These are phyloP conservation scores for Russula sp. DNA, from an alignment of 768 basidiomycete genomes.

Conservation along the genomic window DNA sequence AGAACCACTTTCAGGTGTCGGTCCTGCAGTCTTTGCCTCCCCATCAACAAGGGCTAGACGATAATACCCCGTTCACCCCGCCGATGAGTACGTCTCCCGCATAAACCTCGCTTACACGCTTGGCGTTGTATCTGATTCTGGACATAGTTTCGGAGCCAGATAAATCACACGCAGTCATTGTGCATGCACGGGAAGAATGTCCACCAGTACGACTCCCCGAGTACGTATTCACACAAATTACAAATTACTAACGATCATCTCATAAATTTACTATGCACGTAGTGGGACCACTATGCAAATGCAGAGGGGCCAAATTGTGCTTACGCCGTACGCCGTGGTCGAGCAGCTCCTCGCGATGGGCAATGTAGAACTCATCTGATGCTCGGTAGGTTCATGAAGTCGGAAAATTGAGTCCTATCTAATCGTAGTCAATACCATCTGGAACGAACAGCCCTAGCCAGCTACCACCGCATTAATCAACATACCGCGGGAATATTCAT, in stretches of 20 bases:
- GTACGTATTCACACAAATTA: conserved; percentile 42
- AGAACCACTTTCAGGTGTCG: conserved; percentile 72
- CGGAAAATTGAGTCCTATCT: not conserved
- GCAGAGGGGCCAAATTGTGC: conserved; percentile 75
- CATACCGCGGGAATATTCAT: not conserved
- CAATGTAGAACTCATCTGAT: conserved; percentile 72
- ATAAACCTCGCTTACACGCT: conserved; percentile 4
- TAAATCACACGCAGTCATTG: conserved; percentile 72
- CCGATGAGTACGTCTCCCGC: conserved; percentile 60
- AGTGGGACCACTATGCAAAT: conserved; percentile 74
- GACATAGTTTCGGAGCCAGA: conserved; percentile 73
- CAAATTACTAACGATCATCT: not conserved
- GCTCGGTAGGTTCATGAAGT: conserved; percentile 22
- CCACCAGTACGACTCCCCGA: conserved; percentile 65
- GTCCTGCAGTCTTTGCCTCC: conserved; percentile 83
- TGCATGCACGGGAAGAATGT: conserved; percentile 71
- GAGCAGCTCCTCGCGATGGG: conserved; percentile 70
- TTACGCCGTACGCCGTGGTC: conserved; percentile 73
- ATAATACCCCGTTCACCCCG: conserved; percentile 64
- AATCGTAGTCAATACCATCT: not conserved
- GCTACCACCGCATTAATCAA: not conserved
- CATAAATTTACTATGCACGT: not conserved
- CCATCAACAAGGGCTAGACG: conserved; percentile 72
- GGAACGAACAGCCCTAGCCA: not conserved
- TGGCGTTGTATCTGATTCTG: conserved; percentile 18